phyloP scores from a whole-genome alignment of 73 alveolate genomes.

The Paramecium primaurelia region DNA sequence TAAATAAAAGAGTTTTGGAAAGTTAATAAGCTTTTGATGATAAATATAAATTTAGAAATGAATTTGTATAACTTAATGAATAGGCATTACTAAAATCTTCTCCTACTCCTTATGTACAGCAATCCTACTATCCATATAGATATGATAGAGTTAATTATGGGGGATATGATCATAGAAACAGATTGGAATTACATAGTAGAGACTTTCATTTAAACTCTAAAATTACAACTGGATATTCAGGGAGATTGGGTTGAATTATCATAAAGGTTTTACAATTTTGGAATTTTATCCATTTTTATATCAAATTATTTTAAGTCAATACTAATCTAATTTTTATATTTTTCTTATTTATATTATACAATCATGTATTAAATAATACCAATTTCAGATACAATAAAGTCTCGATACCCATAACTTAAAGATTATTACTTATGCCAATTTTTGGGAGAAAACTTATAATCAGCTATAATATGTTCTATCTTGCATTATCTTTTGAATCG shows the following conservation, averaged over 20 bases:
- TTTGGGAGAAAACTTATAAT: not conserved
- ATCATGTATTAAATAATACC: not conserved
- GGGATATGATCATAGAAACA: not conserved
- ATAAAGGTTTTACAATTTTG: not conserved
- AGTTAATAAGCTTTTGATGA: not conserved
- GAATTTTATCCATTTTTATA: not conserved
- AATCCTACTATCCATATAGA: not conserved
- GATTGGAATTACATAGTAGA: not conserved
- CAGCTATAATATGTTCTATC: not conserved
- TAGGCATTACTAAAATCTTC: not conserved
- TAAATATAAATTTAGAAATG: not conserved
- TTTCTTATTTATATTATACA: not conserved
- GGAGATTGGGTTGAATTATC: not conserved
- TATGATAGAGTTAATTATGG: not conserved
- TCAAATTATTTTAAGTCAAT: not conserved
- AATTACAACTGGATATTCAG: not conserved
- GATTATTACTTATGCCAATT: not conserved
- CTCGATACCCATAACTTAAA: not conserved
- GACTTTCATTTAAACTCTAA: not conserved
- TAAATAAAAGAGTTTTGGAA: not conserved
- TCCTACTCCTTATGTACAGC: not conserved
- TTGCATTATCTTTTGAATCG: not conserved
- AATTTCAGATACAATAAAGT: not conserved
- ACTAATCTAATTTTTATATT: not conserved
- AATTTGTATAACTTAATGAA: not conserved